Evolutionary conservation across 2,329 filamentous ascomycete genomes (phyloP).

Genomic region (Neopestalotiopsis rosae): DNA sequence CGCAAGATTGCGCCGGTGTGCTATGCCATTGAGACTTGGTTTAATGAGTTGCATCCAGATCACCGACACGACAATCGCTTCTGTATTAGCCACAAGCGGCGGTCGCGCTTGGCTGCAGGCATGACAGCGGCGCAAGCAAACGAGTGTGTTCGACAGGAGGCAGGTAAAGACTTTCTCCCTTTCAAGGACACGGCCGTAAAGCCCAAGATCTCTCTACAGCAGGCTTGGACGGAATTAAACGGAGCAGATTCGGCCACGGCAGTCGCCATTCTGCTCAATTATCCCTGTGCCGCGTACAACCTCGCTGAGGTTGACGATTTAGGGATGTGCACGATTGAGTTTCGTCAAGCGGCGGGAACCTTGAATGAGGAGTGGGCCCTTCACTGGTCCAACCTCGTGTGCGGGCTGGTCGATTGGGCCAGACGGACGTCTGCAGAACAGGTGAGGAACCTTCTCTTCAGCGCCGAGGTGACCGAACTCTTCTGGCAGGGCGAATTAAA

Average conservation of each 20-base stretch:
- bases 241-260: background rate
- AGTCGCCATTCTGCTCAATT: background rate
- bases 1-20: background rate
- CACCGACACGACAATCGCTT: background rate
- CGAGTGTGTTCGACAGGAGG: background rate
- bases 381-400: background rate
- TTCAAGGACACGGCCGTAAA: background rate
- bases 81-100: too few relatives aligned
- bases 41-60: background rate
- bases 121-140: background rate
- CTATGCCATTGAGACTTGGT: background rate
- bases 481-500: background rate
- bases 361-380: background rate
- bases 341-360: background rate
- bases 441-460: too few relatives aligned
- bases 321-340: background rate
- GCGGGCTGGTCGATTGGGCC: background rate
- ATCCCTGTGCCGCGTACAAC: background rate
- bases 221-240: background rate
- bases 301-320: background rate
- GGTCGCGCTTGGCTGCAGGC: background rate
- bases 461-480: background rate
- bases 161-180: background rate
- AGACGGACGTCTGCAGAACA: background rate
- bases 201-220: background rate